phyloP scores from a whole-genome alignment of 805 yeast genomes.

The Candida loeiensis region DNA sequence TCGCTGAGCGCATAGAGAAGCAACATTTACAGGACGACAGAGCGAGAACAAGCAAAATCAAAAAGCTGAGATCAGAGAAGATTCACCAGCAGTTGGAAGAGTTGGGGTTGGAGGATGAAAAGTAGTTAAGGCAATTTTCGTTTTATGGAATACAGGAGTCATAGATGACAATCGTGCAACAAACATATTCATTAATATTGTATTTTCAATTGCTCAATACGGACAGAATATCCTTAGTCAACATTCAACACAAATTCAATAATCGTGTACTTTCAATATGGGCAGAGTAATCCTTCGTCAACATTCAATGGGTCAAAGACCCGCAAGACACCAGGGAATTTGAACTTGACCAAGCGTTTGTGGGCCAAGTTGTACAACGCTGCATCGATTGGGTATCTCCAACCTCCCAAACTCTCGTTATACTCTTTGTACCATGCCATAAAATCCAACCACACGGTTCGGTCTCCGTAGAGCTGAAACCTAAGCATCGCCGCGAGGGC shows the following conservation, averaged over 20 bases:
- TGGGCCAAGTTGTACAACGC: slow-evolving; percentile 9
- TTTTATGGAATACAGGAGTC: not conserved
- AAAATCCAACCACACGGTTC: slow-evolving; percentile 30
- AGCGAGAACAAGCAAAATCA: slow-evolving; percentile 32
- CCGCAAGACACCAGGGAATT: not conserved
- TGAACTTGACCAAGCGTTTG: slow-evolving; percentile 2
- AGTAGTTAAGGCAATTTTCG: too few relatives aligned
- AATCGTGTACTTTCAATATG: not conserved
- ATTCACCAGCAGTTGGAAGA: slow-evolving; percentile 30
- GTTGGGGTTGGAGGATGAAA: slow-evolving; percentile 16
- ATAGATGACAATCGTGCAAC: too few relatives aligned
- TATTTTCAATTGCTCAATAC: not conserved
- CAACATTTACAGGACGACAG: slow-evolving; percentile 25
- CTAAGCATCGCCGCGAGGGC: slow-evolving; percentile 18
- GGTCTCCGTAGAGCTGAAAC: slow-evolving; percentile 18
- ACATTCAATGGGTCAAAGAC: slow-evolving; percentile 6
- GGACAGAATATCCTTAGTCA: not conserved
- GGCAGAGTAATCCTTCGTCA: not conserved
- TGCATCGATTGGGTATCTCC: slow-evolving; percentile 15
- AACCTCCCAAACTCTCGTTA: slow-evolving; percentile 11
- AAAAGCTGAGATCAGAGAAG: slow-evolving; percentile 37
- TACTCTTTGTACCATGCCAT: slow-evolving; percentile 18
- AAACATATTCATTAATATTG: too few relatives aligned
- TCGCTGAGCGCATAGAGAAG: slow-evolving; percentile 12
- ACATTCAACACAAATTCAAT: not conserved